These are phyloP conservation scores for Epichloe coenophiala DNA, from an alignment of 2,329 filamentous ascomycete genomes.

Conservation along the genomic window DNA sequence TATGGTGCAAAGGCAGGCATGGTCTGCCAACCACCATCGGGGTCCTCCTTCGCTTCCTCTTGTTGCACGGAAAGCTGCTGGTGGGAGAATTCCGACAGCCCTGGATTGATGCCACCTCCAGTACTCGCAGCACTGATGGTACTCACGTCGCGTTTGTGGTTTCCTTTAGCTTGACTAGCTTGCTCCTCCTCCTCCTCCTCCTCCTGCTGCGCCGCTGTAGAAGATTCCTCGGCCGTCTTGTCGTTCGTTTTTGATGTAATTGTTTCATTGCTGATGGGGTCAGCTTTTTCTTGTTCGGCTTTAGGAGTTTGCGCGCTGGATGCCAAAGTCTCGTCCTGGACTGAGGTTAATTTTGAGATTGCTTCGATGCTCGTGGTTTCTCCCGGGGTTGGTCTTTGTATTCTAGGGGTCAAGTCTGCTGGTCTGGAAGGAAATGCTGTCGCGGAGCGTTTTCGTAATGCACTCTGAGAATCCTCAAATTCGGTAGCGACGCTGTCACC, in stretches of 20 bases:
- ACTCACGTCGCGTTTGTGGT: slow-evolving; percentile 25
- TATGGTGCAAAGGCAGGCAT: slow-evolving; percentile 92
- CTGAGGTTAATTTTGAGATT: not conserved
- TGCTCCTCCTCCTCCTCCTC: not conserved
- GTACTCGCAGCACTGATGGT: slow-evolving; percentile 20
- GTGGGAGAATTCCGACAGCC: slow-evolving; percentile 79
- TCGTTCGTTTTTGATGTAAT: not conserved
- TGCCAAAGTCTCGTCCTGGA: not conserved
- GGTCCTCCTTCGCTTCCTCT: slow-evolving; percentile 36
- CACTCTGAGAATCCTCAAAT: slow-evolving; percentile 22
- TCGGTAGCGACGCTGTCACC: slow-evolving; percentile 26
- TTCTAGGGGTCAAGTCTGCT: not conserved
- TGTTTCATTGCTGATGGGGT: slow-evolving; percentile 1
- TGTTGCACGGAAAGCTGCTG: slow-evolving; percentile 55
- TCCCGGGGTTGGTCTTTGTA: not conserved
- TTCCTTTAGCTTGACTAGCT: slow-evolving; percentile 5
- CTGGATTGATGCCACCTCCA: slow-evolving; percentile 7
- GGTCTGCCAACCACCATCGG: slow-evolving; percentile 71
- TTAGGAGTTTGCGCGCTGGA: not conserved
- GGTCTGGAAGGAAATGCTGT: not conserved
- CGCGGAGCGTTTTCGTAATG: not conserved
- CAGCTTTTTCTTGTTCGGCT: not conserved
- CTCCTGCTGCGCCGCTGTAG: not conserved
- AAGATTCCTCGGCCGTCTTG: not conserved
- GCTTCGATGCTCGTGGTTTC: not conserved